phyloP scores from a whole-genome alignment of 352 stramenopile genomes.

The Phytophthora quininea region DNA sequence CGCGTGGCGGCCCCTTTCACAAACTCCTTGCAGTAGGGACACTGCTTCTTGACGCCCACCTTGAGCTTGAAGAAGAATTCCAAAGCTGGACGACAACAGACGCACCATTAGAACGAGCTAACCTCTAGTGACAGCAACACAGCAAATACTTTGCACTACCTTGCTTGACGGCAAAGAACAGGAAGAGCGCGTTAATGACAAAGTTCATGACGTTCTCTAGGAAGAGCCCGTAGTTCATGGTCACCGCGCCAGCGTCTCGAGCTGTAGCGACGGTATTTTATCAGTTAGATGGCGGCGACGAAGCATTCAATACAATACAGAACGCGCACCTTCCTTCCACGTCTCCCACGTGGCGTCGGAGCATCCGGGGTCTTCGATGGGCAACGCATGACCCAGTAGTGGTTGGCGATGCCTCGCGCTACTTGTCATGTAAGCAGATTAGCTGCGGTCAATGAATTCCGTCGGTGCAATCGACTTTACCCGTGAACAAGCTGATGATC shows the following conservation, averaged over 20 bases:
- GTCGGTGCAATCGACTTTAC: constrained; percentile 20
- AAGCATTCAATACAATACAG: neutral
- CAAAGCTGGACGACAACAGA: constrained; percentile 34
- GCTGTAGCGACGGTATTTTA: constrained; percentile 28
- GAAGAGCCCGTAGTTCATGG: constrained; percentile 76
- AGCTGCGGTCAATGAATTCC: neutral
- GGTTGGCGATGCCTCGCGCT: constrained; percentile 70
- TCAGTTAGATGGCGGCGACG: neutral
- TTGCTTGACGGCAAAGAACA: constrained; percentile 80
- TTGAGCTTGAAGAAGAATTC: constrained; percentile 70
- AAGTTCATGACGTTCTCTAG: constrained; percentile 79
- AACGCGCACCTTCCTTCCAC: constrained; percentile 56
- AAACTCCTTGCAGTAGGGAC: constrained; percentile 72
- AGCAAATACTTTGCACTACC: constrained; percentile 17
- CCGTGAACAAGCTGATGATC: constrained; percentile 71
- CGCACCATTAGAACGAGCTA: neutral
- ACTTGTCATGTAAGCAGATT: neutral
- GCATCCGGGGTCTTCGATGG: constrained; percentile 39
- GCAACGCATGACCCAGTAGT: constrained; percentile 63
- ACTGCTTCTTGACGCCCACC: constrained; percentile 69
- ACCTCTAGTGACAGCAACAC: too few relatives aligned
- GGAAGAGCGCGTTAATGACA: constrained; percentile 71
- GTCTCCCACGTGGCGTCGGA: constrained; percentile 62
- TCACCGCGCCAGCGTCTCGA: constrained; percentile 60
- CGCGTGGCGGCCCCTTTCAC: constrained; percentile 61